Evolutionary conservation across 495 filamentous ascomycete genomes (phyloP).

Genomic region (Lophiotrema nucula): DNA sequence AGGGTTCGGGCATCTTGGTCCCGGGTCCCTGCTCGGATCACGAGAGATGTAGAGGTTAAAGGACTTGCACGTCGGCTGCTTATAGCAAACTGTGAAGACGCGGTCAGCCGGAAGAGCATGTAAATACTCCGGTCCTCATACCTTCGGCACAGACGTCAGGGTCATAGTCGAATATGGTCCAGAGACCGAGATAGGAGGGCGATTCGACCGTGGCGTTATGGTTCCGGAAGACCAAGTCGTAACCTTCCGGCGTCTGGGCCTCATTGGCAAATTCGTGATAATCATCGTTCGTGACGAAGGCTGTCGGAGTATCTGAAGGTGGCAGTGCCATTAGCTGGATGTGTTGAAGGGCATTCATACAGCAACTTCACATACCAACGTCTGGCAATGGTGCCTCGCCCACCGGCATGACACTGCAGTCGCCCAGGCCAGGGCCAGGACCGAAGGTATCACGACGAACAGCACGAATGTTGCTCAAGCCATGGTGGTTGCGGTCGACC

Average conservation of each 20-base stretch:
- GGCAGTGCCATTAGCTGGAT: no score
- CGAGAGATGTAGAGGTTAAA: slow-evolving; percentile 15
- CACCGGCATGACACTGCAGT: no score
- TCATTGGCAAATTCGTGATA: not conserved
- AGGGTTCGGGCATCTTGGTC: slow-evolving; percentile 9
- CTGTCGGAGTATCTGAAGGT: not conserved
- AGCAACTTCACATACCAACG: no score
- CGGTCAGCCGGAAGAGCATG: no score
- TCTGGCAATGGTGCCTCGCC: no score
- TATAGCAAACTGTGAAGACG: no score
- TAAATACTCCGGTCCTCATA: no score
- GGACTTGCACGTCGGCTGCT: not conserved
- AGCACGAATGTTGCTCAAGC: no score
- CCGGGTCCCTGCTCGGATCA: slow-evolving; percentile 3
- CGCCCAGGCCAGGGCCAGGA: no score
- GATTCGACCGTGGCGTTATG: slow-evolving; percentile 1
- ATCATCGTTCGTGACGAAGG: not conserved
- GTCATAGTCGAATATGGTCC: slow-evolving; percentile 1
- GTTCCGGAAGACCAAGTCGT: slow-evolving; percentile 2
- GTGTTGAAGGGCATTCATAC: no score
- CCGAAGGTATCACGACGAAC: no score
- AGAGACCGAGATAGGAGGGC: not conserved
- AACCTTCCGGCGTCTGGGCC: not conserved
- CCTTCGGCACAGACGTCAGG: not conserved
- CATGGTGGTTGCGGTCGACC: no score